Evolutionary conservation across 2,329 filamentous ascomycete genomes (phyloP), one percentile per base, ranked within the genome.

Genomic region (Purpureocillium takamizusanense): DNA sequence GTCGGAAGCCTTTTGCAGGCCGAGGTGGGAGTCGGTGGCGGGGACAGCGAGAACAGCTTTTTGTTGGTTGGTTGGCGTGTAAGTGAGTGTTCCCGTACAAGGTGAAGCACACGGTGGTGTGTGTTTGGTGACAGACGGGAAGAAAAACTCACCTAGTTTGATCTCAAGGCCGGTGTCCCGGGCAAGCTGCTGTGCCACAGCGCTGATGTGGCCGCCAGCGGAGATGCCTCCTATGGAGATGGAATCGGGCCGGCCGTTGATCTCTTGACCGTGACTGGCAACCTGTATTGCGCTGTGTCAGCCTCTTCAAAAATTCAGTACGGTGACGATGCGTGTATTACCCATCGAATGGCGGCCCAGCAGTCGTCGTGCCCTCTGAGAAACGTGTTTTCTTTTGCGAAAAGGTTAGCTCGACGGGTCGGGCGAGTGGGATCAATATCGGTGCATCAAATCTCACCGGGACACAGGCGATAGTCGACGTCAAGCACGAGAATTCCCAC

Each of bases 141-240:
- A 25, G 21, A 25, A 25, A 10, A 25, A 14, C 35, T 4, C 25
- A 38, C 35, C 35, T 7, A 41, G 35, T 15, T 39, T 42, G 12
- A 43, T 31, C 31, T 36, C 15, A n/a, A 43, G 7, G 7, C 30
- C 33, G 9, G 21, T 15, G 23, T 40, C 38, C 4, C 41, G 41
- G 6, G 41, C 41, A 30, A 35, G 38, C 25, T 43, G 41, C 23
- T 43, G 41, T 12, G 30, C 9, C 3, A 40, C 28, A 21, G 38
- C 38, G 11, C 10, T 18, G 11, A 43, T 37, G 28, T 40, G 38
- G 12, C 34, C 38, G 2, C 41, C 41, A 13, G 41, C 41, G 11
- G 41, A 43, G 12, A 43, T 40, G 27, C 41, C 41, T 2, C 41
- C 41, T 7, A 43, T 41, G 0, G 38, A 43, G 14, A 43, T 43